Conservation (phyloP, 305 asterid genomes). For the Solanum hybrid region DNA sequence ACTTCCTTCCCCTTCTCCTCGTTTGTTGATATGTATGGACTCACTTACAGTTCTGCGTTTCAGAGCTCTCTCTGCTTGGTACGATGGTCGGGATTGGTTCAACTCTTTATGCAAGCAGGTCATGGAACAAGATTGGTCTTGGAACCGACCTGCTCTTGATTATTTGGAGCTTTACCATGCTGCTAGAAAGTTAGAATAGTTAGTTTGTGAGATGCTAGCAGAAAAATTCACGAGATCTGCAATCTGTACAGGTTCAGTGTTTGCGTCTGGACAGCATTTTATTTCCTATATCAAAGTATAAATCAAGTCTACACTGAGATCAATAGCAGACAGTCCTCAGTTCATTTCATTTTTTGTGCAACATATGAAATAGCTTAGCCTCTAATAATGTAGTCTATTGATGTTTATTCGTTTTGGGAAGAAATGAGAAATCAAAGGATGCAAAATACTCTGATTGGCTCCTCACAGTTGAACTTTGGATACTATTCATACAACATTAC, state of each 20-base stretch:
- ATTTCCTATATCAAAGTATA: background rate
- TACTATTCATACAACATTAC: background rate
- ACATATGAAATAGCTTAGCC: background rate
- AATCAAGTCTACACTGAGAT: background rate
- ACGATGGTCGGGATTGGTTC: constrained; percentile 82
- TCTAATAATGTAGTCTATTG: background rate
- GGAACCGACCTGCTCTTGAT: constrained; percentile 98
- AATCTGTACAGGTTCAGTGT: constrained; percentile 41
- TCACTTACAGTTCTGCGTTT: background rate
- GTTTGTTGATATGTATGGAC: background rate
- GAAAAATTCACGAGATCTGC: background rate
- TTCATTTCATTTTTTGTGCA: background rate
- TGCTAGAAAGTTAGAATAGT: constrained; percentile 49
- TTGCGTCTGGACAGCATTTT: background rate
- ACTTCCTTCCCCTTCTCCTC: background rate
- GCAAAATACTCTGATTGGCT: background rate
- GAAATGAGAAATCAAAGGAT: background rate
- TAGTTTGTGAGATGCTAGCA: background rate
- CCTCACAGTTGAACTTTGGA: background rate
- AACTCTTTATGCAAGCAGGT: constrained; percentile 67
- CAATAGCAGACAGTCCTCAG: background rate
- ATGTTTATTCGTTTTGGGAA: background rate
- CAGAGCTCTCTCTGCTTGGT: constrained; percentile 91
- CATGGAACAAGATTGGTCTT: constrained; percentile 99
- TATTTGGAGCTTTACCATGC: constrained; percentile 97